These are phyloP conservation scores for Taxillus chinensis DNA, from an alignment of 164 flowering plant genomes.

Conservation along the genomic window DNA sequence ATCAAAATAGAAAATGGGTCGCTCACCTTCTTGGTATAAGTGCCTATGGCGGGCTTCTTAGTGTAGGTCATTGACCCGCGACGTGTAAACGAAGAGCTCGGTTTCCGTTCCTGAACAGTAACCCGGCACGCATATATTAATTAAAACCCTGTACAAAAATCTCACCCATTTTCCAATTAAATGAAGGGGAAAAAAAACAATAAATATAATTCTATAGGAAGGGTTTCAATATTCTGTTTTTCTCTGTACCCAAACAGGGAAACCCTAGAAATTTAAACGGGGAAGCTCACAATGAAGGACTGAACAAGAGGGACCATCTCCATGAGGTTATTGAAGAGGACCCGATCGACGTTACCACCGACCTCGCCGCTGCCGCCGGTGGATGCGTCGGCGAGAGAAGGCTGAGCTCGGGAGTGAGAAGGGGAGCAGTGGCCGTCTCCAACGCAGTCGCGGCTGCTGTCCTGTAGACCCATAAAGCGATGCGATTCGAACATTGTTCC, in stretches of 20 bases:
- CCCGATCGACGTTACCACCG: slow-evolving; percentile 43
- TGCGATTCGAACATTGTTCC: slow-evolving; percentile 32
- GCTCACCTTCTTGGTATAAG: slow-evolving; percentile 46
- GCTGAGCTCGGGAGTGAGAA: slow-evolving; percentile 16
- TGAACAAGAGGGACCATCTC: slow-evolving; percentile 89
- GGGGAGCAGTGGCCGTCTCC: slow-evolving; percentile 28
- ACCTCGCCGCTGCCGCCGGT: slow-evolving; percentile 2
- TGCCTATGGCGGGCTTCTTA: slow-evolving; percentile 75
- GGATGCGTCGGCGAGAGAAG: slow-evolving; percentile 18
- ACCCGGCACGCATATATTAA: neutral
- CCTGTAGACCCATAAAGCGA: slow-evolving; percentile 34
- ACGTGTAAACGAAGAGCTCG: slow-evolving; percentile 62
- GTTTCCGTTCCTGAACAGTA: slow-evolving; percentile 50
- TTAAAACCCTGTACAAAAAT: too few species aligned
- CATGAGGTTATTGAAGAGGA: slow-evolving; percentile 64
- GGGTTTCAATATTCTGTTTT: neutral
- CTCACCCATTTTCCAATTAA: too few species aligned
- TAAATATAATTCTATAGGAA: too few species aligned
- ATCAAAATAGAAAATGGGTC: neutral
- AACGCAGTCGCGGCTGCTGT: slow-evolving; percentile 24
- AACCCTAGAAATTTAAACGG: neutral
- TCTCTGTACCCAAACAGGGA: neutral
- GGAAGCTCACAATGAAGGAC: slow-evolving; percentile 57
- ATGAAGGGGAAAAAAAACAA: too few species aligned
- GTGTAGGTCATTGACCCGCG: slow-evolving; percentile 76